Base-by-base conservation (phyloP, 2,329 filamentous ascomycete species). In the Exophiala calicioides region DNA sequence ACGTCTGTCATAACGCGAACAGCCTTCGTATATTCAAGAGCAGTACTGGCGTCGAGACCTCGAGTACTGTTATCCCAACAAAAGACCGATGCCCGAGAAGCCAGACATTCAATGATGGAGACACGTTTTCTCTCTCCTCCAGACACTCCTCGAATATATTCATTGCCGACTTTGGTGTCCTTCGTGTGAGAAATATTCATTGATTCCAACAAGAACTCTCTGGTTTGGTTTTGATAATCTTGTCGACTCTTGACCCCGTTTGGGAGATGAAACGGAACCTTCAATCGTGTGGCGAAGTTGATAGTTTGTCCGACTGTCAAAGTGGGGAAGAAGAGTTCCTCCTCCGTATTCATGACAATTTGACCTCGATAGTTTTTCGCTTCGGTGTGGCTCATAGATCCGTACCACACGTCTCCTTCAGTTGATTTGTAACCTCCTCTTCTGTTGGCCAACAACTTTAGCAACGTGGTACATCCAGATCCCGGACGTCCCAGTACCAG, bases 111-210 rank as follows among this genome's bases (percentile, higher is more conserved):
- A 4, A 82, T 77, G 40, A 87, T 85, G 1, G 80, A 84, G 0
- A 86, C 82, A 56, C 84, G 76, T 66, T 86, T 86, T 4, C 82
- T 68, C 62, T 87, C 83, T 21, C 84, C 84, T 20, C 83, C 84
- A 12, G 78, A 82, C 0, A 87, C 80, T 57, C 85, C 82, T 3
- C 83, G 75, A 1, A 85, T 72, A 48, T 76, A 84, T 27, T 81
- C 81, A 49, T 86, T 79, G 1, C 84, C 84, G 4, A 87, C 81
- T 58, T 82, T 85, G 4, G 84, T 88, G 19, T 82, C 73, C 10
- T 69, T 57, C 0, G 81, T 84, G 56, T 85, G 82, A 4, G 65
- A 66, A 19, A 84, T 82, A 0, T 73, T 68, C 71, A 83, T 75
- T 0, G 77, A 76, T 44, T 75, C 64, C 1, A 85, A 69, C 1